phyloP scores from a whole-genome alignment of 176 grass and related monocot species.

The Dactylis glomerata region DNA sequence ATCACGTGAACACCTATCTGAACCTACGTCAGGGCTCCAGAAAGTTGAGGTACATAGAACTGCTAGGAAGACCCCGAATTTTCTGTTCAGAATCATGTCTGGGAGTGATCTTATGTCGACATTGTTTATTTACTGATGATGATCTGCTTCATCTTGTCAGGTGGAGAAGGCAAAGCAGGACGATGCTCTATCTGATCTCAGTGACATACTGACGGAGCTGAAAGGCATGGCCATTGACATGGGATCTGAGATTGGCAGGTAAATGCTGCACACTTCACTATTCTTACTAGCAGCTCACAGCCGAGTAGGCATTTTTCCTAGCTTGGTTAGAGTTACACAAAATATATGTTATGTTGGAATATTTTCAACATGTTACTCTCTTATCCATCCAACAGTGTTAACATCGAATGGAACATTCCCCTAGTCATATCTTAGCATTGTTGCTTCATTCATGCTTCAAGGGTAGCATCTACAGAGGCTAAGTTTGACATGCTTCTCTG shows the following conservation, averaged over 20 bases:
- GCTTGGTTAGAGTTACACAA: background rate
- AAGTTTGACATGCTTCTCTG: background rate
- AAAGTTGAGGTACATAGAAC: conserved; percentile 68
- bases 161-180: conserved; percentile 89
- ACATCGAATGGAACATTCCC: background rate
- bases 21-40: conserved; percentile 47
- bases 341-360: background rate
- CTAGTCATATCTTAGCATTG: background rate
- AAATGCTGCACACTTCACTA: background rate
- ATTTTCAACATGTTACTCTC: background rate
- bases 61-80: background rate
- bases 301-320: background rate
- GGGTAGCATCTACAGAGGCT: background rate
- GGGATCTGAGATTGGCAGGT: conserved; percentile 85
- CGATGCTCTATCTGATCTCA: conserved; percentile 74
- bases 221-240: conserved; percentile 90
- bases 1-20: conserved; percentile 41
- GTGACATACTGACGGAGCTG: conserved; percentile 64
- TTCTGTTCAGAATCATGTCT: background rate
- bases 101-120: background rate
- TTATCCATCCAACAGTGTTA: background rate
- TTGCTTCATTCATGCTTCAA: conserved; percentile 8
- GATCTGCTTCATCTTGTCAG: conserved; percentile 27
- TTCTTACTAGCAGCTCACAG: background rate
- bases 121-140: background rate